Evolutionary conservation across 2,329 filamentous ascomycete genomes (phyloP).

Genomic region (Aspergillus japonicus): DNA sequence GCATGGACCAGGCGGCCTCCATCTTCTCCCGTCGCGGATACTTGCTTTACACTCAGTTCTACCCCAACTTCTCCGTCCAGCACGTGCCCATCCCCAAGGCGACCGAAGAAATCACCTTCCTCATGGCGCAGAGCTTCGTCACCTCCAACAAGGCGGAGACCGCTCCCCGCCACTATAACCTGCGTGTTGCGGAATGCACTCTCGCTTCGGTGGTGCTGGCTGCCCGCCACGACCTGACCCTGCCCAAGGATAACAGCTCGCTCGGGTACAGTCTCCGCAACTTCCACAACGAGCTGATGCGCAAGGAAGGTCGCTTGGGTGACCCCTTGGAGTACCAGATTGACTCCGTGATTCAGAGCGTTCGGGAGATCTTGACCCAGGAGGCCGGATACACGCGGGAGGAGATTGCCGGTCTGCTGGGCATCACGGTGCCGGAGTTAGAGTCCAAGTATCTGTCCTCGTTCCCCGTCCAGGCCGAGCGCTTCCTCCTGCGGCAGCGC

Average conservation of each 20-base stretch:
- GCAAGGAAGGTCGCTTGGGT: slow-evolving; percentile 47
- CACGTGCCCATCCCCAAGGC: slow-evolving; percentile 81
- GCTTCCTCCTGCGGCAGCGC: slow-evolving; percentile 83
- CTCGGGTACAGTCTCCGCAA: slow-evolving; percentile 80
- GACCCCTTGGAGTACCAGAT: slow-evolving; percentile 66
- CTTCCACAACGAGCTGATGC: slow-evolving; percentile 81
- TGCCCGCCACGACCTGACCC: slow-evolving; percentile 59
- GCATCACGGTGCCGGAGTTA: slow-evolving; percentile 67
- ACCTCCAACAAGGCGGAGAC: slow-evolving; percentile 93
- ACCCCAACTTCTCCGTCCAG: slow-evolving; percentile 70
- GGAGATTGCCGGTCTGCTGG: slow-evolving; percentile 73
- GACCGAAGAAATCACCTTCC: slow-evolving; percentile 79
- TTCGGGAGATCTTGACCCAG: slow-evolving; percentile 68
- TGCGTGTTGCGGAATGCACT: slow-evolving; percentile 92
- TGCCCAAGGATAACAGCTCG: slow-evolving; percentile 77
- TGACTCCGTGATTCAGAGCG: slow-evolving; percentile 66
- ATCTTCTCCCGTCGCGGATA: slow-evolving; percentile 86
- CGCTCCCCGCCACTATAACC: slow-evolving; percentile 90
- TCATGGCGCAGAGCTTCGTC: slow-evolving; percentile 93
- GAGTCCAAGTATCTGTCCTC: slow-evolving; percentile 77
- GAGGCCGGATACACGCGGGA: slow-evolving; percentile 84
- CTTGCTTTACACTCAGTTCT: slow-evolving; percentile 87
- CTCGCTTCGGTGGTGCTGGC: slow-evolving; percentile 72
- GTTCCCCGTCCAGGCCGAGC: slow-evolving; percentile 84
- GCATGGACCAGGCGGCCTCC: slow-evolving; percentile 96